These are phyloP conservation scores for Blastobotrys illinoisensis DNA, from an alignment of 1,139 yeast species.

Conservation along the genomic window DNA sequence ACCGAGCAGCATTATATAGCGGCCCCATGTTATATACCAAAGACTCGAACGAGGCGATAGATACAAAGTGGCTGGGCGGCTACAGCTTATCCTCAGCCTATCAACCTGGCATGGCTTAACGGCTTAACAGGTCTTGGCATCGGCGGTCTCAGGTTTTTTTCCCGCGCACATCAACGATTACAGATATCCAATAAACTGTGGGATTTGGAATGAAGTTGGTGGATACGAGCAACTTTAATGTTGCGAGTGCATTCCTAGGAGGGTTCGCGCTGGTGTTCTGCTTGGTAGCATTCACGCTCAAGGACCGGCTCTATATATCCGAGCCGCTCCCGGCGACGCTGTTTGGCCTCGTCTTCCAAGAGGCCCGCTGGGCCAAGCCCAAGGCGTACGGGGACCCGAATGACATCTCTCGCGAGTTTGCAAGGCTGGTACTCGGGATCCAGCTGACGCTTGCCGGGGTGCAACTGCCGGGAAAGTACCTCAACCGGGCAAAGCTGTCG, in stretches of 20 bases:
- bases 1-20: no score
- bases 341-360: constrained; percentile 27
- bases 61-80: no score
- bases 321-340: constrained; percentile 31
- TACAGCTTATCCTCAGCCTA: no score
- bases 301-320: constrained; percentile 27
- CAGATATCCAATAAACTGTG: no score
- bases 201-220: constrained; percentile 2
- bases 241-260: constrained; percentile 28
- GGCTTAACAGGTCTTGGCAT: no score
- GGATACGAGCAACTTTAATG: constrained; percentile 23
- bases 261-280: constrained; percentile 29
- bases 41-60: no score
- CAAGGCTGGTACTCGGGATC: constrained; percentile 38
- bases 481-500: constrained; percentile 31
- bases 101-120: no score
- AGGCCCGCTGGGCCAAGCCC: constrained; percentile 25
- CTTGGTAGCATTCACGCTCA: constrained; percentile 25
- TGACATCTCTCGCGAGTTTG: constrained; percentile 32
- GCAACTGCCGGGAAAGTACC: constrained; percentile 39
- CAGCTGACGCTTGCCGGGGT: constrained; percentile 41
- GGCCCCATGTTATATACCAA: no score
- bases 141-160: no score
- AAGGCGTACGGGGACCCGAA: constrained; percentile 20
- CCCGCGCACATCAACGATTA: no score